These are phyloP conservation scores for Solanum hybrid DNA, from an alignment of 305 asterid species.

Conservation along the genomic window DNA sequence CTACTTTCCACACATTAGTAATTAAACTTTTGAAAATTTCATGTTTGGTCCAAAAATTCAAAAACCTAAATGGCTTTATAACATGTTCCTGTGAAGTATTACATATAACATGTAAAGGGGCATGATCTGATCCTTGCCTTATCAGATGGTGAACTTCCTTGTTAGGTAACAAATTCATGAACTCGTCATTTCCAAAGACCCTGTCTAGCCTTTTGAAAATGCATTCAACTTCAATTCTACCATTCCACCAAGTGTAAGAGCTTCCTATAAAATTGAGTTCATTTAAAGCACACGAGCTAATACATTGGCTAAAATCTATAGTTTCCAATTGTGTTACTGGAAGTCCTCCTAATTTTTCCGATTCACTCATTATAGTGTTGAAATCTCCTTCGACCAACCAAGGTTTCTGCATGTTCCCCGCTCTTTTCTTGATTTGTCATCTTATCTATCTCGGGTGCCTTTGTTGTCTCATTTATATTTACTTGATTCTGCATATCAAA, in stretches of 20 bases:
- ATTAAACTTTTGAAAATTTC: not conserved
- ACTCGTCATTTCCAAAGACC: not conserved
- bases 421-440: not conserved
- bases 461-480: not conserved
- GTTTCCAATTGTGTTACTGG: not conserved
- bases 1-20: not conserved
- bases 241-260: not conserved
- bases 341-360: not conserved
- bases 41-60: not conserved
- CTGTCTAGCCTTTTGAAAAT: not conserved
- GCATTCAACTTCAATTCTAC: not conserved
- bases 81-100: not conserved
- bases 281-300: not conserved
- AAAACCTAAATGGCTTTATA: not conserved
- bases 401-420: too few species aligned
- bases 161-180: not conserved
- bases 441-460: not conserved
- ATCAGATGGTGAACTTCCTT: not conserved
- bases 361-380: too few species aligned
- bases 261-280: not conserved
- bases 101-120: not conserved
- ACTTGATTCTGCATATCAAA: too few species aligned
- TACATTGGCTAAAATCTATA: not conserved
- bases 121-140: not conserved
- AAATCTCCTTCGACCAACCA: too few species aligned